phyloP scores from a whole-genome alignment of 225 moss, liverwort and hornwort species.

The Pleurozium schreberi region DNA sequence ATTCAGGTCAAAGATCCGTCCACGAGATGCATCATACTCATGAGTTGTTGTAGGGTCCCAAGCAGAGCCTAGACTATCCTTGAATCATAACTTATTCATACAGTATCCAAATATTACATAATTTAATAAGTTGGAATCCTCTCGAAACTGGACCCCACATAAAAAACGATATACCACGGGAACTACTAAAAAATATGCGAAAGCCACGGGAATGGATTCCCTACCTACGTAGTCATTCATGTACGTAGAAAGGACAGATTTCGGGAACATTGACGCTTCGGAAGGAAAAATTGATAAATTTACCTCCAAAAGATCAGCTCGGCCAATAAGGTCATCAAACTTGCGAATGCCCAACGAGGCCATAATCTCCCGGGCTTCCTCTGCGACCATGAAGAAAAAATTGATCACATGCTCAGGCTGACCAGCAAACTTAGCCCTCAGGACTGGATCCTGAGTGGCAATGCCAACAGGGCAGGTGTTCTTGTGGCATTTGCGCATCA shows the following conservation, averaged over 20 bases:
- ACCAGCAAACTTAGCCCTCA: constrained; percentile 63
- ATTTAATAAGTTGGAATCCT: not conserved
- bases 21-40: not conserved
- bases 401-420: constrained; percentile 69
- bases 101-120: not conserved
- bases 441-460: constrained; percentile 70
- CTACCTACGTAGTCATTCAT: not conserved
- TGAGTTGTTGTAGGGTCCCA: too few species aligned
- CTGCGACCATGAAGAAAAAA: constrained; percentile 83
- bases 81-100: not conserved
- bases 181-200: not conserved
- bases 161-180: not conserved
- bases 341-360: constrained; percentile 50
- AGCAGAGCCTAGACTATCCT: not conserved
- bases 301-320: constrained; percentile 45
- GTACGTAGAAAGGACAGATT: not conserved
- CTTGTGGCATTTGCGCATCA: constrained; percentile 86
- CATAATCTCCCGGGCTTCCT: constrained; percentile 70
- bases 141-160: not conserved
- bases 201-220: not conserved
- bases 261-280: not conserved
- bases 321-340: constrained; percentile 66
- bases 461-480: constrained; percentile 82
- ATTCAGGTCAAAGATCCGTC: not conserved
- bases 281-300: not conserved